These are phyloP conservation scores for Phlegmacium glaucopus DNA, from an alignment of 768 basidiomycete genomes.

Conservation along the genomic window DNA sequence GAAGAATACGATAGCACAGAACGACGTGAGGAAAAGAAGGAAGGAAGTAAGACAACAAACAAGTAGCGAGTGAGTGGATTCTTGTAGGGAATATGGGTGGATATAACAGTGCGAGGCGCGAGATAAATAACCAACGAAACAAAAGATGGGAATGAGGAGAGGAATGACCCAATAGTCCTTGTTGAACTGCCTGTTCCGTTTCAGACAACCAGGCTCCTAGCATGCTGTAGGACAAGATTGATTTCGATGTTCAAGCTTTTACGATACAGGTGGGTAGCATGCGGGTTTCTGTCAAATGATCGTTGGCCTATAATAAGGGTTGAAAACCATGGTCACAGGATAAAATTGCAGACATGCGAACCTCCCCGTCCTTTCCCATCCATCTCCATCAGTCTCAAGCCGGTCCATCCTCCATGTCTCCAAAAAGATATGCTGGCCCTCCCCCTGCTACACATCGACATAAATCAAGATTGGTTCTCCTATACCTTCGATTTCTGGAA, in stretches of 20 bases:
- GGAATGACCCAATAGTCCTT: constrained; percentile 1
- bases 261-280: no score
- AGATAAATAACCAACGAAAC: constrained; percentile 4
- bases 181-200: no score
- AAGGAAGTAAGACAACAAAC: constrained; percentile 4
- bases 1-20: constrained; percentile 37
- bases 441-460: constrained; percentile 67
- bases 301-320: no score
- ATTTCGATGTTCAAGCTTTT: no score
- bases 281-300: no score
- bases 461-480: constrained; percentile 96
- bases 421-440: constrained; percentile 11
- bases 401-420: constrained; percentile 2
- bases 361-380: no score
- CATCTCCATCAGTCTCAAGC: neutral
- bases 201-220: constrained; percentile 7
- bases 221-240: no score
- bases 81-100: constrained; percentile 17
- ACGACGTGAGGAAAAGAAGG: constrained; percentile 19
- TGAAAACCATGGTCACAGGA: no score
- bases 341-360: no score
- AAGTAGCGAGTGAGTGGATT: constrained; percentile 4
- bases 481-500: constrained; percentile 95
- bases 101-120: constrained; percentile 8
- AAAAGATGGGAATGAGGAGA: constrained; percentile 6